Evolutionary conservation across 2,329 filamentous ascomycete species (phyloP), one percentile per base, ranked within the genome.

Genomic region (Pleomassaria siparia): DNA sequence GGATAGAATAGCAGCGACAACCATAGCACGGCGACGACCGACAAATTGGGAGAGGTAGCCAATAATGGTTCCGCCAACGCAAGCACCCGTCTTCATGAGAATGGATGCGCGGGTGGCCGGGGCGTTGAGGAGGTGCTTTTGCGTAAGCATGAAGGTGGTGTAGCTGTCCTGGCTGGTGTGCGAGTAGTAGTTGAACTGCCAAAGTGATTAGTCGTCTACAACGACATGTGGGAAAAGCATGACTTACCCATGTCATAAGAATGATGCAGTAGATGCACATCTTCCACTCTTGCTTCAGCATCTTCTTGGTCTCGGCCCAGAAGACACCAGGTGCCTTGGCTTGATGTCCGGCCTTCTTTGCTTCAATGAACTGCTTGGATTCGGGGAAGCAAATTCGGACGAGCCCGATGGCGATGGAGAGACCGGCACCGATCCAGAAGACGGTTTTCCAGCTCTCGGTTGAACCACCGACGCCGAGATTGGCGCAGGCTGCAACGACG

Each of bases 161-260:
- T 91, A 91, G 40, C 81, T 86, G 72, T 92, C 88, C 67, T 92
- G 88, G 20, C 83, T 86, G 1, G 87, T 89, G 74, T 92, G 88
- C 42, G 85, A 87, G 74, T 88, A 90, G 60, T 66, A 74, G 59
- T 70, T 70, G 64, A 74, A 74, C 63, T 85, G 43, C n/a, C n/a
- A n/a, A n/a, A n/a, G n/a, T 61, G 46, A 58, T 49, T n/a, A 6
- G 28, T 43, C n/a, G 24, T 18, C 16, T 25, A 10, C 13, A 24
- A 15, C 15, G 9, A 3, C 3, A 12, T 18, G 4, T 28, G 22
- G n/a, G 18, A 29, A 28, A 16, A 4, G 21, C 9, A 10, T 16
- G 24, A 35, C 63, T 58, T 61, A 72, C 70, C 66, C 86, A 88
- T 0, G 85, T 87, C 88, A 91, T 91, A 43, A 92, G 76, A 53